Evolutionary conservation across 2,329 filamentous ascomycete species (phyloP).

Genomic region (Whalleya microplaca): DNA sequence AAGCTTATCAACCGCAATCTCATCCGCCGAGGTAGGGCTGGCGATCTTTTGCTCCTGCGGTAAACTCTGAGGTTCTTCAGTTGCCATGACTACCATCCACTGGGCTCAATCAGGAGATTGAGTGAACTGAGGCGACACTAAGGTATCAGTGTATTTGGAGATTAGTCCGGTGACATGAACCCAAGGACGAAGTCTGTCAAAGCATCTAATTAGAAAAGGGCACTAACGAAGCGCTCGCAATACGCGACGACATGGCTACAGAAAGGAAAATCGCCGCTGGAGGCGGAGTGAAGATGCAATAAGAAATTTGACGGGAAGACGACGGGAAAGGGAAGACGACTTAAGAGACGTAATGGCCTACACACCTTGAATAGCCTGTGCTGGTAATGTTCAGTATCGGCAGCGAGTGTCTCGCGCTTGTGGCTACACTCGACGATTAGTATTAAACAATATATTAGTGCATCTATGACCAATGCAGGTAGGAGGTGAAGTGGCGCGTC

Average conservation of each 20-base stretch:
- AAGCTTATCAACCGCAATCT: conserved; percentile 55
- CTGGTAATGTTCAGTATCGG: neutral
- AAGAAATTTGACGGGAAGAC: neutral
- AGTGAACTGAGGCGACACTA: neutral
- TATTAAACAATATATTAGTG: neutral
- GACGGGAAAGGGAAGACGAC: neutral
- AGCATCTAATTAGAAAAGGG: conserved; percentile 4
- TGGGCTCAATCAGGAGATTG: neutral
- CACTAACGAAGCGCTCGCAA: neutral
- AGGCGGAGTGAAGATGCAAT: neutral
- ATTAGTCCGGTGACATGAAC: conserved; percentile 5
- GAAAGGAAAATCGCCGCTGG: no score
- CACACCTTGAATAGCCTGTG: neutral
- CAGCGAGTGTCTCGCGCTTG: neutral
- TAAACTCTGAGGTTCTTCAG: conserved; percentile 35
- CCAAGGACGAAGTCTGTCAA: neutral
- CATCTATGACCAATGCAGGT: neutral
- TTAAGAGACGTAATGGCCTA: neutral
- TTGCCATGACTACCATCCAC: conserved; percentile 39
- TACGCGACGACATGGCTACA: neutral
- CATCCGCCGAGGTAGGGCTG: conserved; percentile 15
- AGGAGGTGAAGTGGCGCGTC: neutral
- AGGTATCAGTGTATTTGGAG: neutral
- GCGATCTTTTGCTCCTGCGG: conserved; percentile 28
- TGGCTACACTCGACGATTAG: conserved; percentile 6